Evolutionary conservation across 2,329 filamentous ascomycete species (phyloP).

Genomic region (Penicillium verrucosum): DNA sequence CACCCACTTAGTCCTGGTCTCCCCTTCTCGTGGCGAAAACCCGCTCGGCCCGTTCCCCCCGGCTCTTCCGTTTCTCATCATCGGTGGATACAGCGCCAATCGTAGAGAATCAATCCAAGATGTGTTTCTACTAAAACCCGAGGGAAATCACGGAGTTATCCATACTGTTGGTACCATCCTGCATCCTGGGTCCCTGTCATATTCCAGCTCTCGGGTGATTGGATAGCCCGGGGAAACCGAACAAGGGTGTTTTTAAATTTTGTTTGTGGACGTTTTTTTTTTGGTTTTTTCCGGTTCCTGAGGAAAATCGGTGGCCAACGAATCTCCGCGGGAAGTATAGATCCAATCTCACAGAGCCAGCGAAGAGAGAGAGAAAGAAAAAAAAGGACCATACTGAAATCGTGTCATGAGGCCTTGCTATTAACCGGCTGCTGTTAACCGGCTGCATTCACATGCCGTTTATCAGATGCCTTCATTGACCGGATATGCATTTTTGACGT

Average conservation of each 20-base stretch:
- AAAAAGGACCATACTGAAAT: background rate
- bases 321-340: slow-evolving; percentile 5
- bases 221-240: background rate
- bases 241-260: background rate
- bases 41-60: slow-evolving; percentile 30
- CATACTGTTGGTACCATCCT: background rate
- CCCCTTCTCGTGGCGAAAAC: slow-evolving; percentile 21
- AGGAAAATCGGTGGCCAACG: slow-evolving; percentile 8
- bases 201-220: background rate
- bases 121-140: background rate
- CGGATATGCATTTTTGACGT: slow-evolving; percentile 17
- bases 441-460: slow-evolving; percentile 16
- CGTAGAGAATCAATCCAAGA: slow-evolving; percentile 1
- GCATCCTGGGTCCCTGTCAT: slow-evolving; percentile 1
- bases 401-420: background rate
- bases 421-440: slow-evolving; percentile 8
- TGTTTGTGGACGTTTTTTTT: background rate
- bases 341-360: background rate
- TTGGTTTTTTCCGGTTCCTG: background rate
- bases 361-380: background rate
- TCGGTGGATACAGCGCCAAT: slow-evolving; percentile 16
- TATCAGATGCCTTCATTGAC: slow-evolving; percentile 18
- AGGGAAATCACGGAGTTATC: background rate
- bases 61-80: slow-evolving; percentile 24
- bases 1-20: background rate